These are phyloP conservation scores for Panellus pusillus DNA, from an alignment of 768 basidiomycete species.

Conservation along the genomic window DNA sequence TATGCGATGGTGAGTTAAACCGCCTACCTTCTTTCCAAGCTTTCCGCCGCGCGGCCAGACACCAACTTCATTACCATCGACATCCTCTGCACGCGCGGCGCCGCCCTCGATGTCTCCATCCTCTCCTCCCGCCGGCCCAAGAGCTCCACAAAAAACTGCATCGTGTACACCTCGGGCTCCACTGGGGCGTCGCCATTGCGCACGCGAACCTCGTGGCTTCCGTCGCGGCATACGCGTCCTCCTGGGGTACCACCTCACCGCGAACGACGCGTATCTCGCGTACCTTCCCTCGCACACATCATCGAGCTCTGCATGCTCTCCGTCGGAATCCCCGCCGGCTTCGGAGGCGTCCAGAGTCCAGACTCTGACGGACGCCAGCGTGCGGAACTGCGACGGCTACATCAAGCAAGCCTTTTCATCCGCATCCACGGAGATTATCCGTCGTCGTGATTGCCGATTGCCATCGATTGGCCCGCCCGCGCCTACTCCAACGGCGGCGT, in stretches of 20 bases:
- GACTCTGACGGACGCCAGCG: conserved; percentile 92
- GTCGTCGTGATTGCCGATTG: too few species aligned
- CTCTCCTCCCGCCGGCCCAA: conserved; percentile 48
- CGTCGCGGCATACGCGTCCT: conserved; percentile 74
- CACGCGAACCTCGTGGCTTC: conserved; percentile 86
- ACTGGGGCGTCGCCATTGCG: conserved; percentile 89
- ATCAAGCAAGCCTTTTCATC: too few species aligned
- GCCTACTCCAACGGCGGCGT: too few species aligned
- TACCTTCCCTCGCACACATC: conserved; percentile 96
- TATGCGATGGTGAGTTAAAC: conserved; percentile 82
- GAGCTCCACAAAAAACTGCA: conserved; percentile 46
- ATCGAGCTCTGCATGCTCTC: conserved; percentile 79
- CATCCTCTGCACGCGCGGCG: conserved; percentile 71
- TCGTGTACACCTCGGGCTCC: conserved; percentile 83
- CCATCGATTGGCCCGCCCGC: too few species aligned
- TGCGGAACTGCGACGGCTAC: conserved; percentile 85
- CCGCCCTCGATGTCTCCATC: conserved; percentile 49
- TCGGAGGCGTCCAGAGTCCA: conserved; percentile 94
- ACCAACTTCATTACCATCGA: too few species aligned
- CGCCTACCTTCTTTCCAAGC: conserved; percentile 47
- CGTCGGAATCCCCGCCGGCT: conserved; percentile 81
- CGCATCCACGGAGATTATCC: too few species aligned
- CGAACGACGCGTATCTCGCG: conserved; percentile 75
- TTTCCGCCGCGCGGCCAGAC: conserved; percentile 54
- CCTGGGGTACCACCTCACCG: conserved; percentile 62